phyloP scores from a whole-genome alignment of 192 early-diverging fungal species.

The Backusella westeae region DNA sequence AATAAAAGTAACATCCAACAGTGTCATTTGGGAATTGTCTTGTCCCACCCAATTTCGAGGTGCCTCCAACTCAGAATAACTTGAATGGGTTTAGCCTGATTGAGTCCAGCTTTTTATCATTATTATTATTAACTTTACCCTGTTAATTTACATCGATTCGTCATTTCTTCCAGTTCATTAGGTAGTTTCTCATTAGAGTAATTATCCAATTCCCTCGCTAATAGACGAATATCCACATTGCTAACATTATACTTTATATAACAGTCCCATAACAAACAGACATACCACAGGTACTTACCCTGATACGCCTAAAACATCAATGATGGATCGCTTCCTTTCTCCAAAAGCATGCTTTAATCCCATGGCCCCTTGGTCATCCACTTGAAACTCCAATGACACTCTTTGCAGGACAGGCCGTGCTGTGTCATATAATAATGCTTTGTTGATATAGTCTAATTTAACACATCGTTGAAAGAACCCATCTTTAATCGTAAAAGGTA shows the following conservation, averaged over 20 bases:
- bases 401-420: background rate
- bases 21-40: background rate
- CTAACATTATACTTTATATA: background rate
- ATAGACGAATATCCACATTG: conserved; percentile 8
- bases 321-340: background rate
- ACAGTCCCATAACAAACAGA: background rate
- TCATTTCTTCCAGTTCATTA: background rate
- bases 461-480: background rate
- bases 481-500: background rate
- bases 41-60: background rate
- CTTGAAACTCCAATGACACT: background rate
- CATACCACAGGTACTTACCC: background rate
- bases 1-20: conserved; percentile 10
- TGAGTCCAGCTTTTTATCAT: background rate
- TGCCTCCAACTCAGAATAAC: conserved; percentile 7
- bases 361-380: background rate
- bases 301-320: conserved; percentile 1
- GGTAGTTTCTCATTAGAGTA: background rate
- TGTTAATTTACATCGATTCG: background rate
- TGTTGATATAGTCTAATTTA: conserved; percentile 9
- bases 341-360: background rate
- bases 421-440: background rate
- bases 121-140: background rate
- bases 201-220: background rate
- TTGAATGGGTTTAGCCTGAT: background rate